phyloP scores from a whole-genome alignment of 305 asterid species.

The Plantago lanceolata region DNA sequence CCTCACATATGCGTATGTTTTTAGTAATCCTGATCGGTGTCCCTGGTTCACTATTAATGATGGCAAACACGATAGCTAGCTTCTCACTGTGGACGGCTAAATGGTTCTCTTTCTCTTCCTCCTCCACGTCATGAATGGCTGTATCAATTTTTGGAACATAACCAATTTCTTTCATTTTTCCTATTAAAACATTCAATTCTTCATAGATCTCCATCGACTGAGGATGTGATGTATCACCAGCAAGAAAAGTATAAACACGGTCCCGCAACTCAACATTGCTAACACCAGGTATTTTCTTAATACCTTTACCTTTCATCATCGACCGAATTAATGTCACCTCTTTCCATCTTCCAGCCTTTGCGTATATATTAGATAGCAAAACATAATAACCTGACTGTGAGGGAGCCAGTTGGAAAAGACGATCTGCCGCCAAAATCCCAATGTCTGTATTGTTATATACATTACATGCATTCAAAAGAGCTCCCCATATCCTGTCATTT shows the following conservation, averaged over 20 bases:
- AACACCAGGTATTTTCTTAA: conserved; percentile 70
- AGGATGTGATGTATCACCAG: conserved; percentile 68
- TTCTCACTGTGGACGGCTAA: conserved; percentile 74
- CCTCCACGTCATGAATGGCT: conserved; percentile 83
- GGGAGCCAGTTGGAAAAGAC: conserved; percentile 67
- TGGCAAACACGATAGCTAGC: conserved; percentile 72
- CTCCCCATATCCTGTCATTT: conserved; percentile 78
- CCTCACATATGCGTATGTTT: conserved; percentile 75
- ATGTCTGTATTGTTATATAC: conserved; percentile 60
- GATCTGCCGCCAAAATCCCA: conserved; percentile 68
- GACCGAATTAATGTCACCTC: conserved; percentile 59
- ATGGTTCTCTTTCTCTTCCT: conserved; percentile 82
- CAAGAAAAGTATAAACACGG: conserved; percentile 64
- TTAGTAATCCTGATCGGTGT: conserved; percentile 61
- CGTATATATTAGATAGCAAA: conserved; percentile 68
- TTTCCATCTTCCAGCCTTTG: conserved; percentile 85
- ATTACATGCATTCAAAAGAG: conserved; percentile 67
- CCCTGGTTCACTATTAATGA: conserved; percentile 50
- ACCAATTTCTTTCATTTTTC: conserved; percentile 70
- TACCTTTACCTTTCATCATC: conserved; percentile 58
- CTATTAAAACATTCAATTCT: conserved; percentile 57
- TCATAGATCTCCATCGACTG: conserved; percentile 54
- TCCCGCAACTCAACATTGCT: conserved; percentile 66
- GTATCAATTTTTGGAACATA: conserved; percentile 62
- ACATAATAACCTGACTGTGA: conserved; percentile 75